Percentiles rank a stretch among this genome's conserved stretches.
These are phyloP conservation scores for Ceratocystiopsis sp. DNA, from an alignment of 2,329 filamentous ascomycete genomes.

Conservation along the genomic window DNA sequence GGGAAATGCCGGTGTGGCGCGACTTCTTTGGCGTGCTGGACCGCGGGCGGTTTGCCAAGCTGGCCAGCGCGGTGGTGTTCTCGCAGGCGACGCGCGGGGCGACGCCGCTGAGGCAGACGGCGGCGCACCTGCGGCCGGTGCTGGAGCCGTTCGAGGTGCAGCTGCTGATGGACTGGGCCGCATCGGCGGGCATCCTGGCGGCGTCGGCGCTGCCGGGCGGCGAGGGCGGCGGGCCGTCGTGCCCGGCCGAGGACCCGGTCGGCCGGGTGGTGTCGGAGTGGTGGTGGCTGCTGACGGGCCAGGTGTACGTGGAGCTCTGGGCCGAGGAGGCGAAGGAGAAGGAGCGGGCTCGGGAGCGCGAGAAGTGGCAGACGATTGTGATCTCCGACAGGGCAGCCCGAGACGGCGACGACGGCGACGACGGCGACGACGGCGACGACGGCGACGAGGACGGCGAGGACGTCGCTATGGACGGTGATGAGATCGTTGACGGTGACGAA, in stretches of 20 bases:
- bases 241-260: too few species aligned
- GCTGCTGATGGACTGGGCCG: slow-evolving; percentile 42
- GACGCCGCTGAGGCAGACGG: slow-evolving; percentile 33
- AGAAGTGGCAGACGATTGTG: too few species aligned
- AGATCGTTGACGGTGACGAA: too few species aligned
- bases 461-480: too few species aligned
- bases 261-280: slow-evolving; percentile 34
- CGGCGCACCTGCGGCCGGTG: slow-evolving; percentile 36
- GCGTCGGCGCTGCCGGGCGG: slow-evolving; percentile 15
- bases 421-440: too few species aligned
- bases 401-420: too few species aligned
- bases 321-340: background rate
- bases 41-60: slow-evolving; percentile 43
- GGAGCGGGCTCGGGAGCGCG: background rate
- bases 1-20: slow-evolving; percentile 52
- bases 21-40: slow-evolving; percentile 48
- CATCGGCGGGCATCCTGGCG: slow-evolving; percentile 31
- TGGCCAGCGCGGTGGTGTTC: slow-evolving; percentile 45
- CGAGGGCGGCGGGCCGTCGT: slow-evolving; percentile 8
- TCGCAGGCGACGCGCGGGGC: slow-evolving; percentile 45
- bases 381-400: too few species aligned
- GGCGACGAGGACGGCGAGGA: too few species aligned
- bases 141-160: slow-evolving; percentile 47
- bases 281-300: slow-evolving; percentile 49
- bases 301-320: slow-evolving; percentile 10